Base-by-base conservation (phyloP, 345 rosid species). In the Moringa oleifera region DNA sequence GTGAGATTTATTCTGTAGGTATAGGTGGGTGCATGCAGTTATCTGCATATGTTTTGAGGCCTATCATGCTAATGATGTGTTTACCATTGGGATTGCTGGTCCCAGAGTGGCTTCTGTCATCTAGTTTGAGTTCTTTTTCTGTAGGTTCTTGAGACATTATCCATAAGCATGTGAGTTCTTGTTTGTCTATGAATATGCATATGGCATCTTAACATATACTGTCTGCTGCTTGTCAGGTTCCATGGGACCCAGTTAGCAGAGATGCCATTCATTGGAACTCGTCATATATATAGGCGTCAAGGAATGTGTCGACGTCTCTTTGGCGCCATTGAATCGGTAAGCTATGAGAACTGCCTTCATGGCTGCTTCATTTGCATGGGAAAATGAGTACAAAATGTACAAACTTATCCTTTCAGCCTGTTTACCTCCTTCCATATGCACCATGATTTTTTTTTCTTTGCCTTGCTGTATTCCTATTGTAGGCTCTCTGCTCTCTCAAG, bases 231-330 rank as follows among this genome's bases (percentile, higher is more conserved):
- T 25, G 59, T 52, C 67, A 91, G 98, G 79, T 83, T 91, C 62
- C 98, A 82, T 71, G 98, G 95, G 59, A 79, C 78, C 59, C 59
- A 65, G 62, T 67, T 89, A 60, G 98, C 92, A 73, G 98, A 91
- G 82, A 91, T 91, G 98, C 94, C 96, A 6, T 91, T 86, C 75
- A 86, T 91, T 73, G 97, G 94, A 66, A 89, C 96, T 41, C 95
- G 98, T 12, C 85, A 85, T 69, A 68, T 77, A 51, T 91, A 89
- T 69, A 80, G 96, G 79, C 87, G 82, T 53, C 95, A 89, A 76
- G 92, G 96, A 66, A 88, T 91, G 96, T 91, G 96, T 59, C 90
- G 90, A 24, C 85, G 85, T 62, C 96, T 91, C 68, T 85, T 86
- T 58, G 51, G 62, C 57, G 96, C 85, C 58, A 82, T 91, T 64